Evolutionary conservation across 2,329 filamentous ascomycete genomes (phyloP).

Genomic region (Cercospora sp.): DNA sequence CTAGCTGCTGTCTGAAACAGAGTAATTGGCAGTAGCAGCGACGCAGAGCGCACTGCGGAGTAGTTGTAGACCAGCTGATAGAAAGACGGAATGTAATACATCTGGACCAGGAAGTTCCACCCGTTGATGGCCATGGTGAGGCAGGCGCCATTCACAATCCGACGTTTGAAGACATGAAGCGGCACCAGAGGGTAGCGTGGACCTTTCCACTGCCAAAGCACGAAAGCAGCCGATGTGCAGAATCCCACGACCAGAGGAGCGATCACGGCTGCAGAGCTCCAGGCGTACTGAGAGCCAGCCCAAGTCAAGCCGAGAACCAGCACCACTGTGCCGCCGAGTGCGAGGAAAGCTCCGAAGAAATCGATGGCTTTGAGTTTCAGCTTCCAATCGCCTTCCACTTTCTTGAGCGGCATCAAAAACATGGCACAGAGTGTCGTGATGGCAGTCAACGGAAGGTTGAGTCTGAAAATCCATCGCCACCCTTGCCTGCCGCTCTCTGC

Average conservation of each 20-base stretch:
- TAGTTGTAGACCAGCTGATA: constrained; percentile 27
- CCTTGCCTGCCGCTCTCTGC: constrained; percentile 19
- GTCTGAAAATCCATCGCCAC: constrained; percentile 31
- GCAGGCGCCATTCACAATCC: constrained; percentile 57
- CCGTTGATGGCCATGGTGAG: constrained; percentile 53
- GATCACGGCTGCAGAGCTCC: constrained; percentile 57
- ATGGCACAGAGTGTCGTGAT: constrained; percentile 51
- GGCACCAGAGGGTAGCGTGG: constrained; percentile 53
- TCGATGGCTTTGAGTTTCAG: constrained; percentile 51
- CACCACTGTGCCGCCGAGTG: constrained; percentile 55
- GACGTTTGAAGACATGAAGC: constrained; percentile 56
- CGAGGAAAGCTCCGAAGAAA: constrained; percentile 56
- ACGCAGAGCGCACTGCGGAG: constrained; percentile 25
- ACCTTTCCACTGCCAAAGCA: constrained; percentile 56
- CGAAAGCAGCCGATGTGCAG: constrained; percentile 51
- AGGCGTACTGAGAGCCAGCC: constrained; percentile 54
- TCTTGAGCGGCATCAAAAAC: constrained; percentile 59
- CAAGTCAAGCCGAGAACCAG: constrained; percentile 57
- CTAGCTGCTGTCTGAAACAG: constrained; percentile 25
- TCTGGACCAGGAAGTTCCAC: constrained; percentile 60
- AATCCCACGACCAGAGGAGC: constrained; percentile 53
- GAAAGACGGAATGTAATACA: constrained; percentile 44
- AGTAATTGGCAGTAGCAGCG: constrained; percentile 25
- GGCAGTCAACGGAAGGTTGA: constrained; percentile 54
- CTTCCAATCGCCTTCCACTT: constrained; percentile 54